Base-by-base conservation (phyloP, 805 yeast genomes). In the Candida fluviatilis region DNA sequence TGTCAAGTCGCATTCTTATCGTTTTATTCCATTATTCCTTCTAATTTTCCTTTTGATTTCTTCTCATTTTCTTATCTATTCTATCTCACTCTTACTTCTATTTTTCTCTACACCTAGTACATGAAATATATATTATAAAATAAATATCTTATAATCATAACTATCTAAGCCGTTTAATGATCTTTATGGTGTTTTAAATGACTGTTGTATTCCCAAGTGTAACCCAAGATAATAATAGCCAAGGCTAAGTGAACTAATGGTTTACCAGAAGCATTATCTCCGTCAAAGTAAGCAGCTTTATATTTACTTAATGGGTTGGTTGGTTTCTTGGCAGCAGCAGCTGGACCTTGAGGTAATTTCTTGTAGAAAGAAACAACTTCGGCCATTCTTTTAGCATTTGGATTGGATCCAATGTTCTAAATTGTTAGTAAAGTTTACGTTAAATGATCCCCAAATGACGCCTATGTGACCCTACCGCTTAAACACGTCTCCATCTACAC, bases 311-410 rank as follows among this genome's bases (percentile, higher is more conserved):
- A 60, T 50, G 84, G 76, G 46, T 84, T 80, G 49, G 75, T 65
- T 43, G 73, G 64, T 57, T 87, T 79, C 68, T 81, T 76, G 49
- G 79, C 68, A 52, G 80, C 80, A 50, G 91, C 81, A 45, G 95
- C 95, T 43, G 83, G 71, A 38, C 98, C 98, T 64, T 88, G 90
- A 62, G 99, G 99, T 57, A 91, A 80, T 54, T 88, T 82, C 74
- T 91, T 86, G 84, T 91, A 91, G 80, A 93, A 90, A 49, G 86
- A 76, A 56, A 91, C 97, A 57, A 91, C 95, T 65, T 86, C 85
- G 51, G 87, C 83, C 83, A 93, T 87, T 73, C 95, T 87, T 78
- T 88, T 87, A 55, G 98, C 98, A 57, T 91, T 84, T 58, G 97
- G 96, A 72, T 89, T 88, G 45, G 95, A 78, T 43, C 96, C 95